A percentile compares a stretch with the other conserved stretches of the same genome.
These are phyloP conservation scores for Myxozyma neotropica DNA, from an alignment of 805 yeast species.

Conservation along the genomic window DNA sequence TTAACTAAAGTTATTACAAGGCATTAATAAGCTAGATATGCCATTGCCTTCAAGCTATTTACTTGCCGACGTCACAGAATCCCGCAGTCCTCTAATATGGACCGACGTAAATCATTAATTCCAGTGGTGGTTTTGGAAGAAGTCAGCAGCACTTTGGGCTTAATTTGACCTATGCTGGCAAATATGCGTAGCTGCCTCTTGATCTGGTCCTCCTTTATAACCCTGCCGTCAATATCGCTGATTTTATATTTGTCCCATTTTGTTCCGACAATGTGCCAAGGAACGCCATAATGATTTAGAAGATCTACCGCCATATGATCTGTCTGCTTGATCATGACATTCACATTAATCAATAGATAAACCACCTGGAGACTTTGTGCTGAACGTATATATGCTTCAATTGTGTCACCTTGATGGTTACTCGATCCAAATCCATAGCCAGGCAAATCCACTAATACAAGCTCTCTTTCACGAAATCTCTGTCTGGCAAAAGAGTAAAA, in stretches of 20 bases:
- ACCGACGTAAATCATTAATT: constrained; percentile 9
- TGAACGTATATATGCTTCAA: constrained; percentile 60
- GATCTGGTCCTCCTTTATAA: neutral
- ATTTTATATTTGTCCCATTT: constrained; percentile 14
- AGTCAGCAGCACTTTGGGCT: neutral
- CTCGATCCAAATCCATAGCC: constrained; percentile 83
- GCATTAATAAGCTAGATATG: too few relatives aligned
- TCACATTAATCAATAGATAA: constrained; percentile 14
- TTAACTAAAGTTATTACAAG: neutral
- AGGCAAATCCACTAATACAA: constrained; percentile 80
- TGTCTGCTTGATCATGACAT: neutral
- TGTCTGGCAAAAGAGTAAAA: constrained; percentile 7
- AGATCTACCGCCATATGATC: constrained; percentile 13
- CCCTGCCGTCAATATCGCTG: neutral
- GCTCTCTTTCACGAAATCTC: constrained; percentile 58
- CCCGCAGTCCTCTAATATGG: constrained; percentile 7
- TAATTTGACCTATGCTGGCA: neutral
- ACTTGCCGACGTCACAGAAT: too few relatives aligned
- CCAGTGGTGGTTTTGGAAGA: constrained; percentile 8
- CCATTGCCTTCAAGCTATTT: too few relatives aligned
- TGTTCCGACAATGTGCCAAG: constrained; percentile 24
- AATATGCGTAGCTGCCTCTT: neutral
- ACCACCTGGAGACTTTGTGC: constrained; percentile 44
- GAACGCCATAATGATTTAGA: constrained; percentile 1
- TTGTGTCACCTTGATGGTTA: constrained; percentile 66